Evolutionary conservation across 192 early-diverging fungal genomes (phyloP).

Genomic region (Coemansia reversa): DNA sequence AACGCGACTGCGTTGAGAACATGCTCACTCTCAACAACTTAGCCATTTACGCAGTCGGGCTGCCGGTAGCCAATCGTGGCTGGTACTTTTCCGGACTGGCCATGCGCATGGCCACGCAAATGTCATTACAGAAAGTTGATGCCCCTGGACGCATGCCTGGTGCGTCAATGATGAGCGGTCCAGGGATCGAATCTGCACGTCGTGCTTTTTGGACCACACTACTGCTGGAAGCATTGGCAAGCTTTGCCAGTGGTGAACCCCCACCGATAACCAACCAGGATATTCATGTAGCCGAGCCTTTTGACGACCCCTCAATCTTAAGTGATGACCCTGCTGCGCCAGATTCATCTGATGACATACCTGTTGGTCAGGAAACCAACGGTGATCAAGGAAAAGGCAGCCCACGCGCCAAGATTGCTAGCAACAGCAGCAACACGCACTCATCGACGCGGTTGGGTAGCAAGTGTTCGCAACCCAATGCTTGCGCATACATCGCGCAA

Average conservation of each 20-base stretch:
- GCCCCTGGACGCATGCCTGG: constrained; percentile 51
- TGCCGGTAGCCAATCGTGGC: constrained; percentile 52
- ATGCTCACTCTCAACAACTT: constrained; percentile 56
- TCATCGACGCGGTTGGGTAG: not conserved
- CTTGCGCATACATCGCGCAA: constrained; percentile 36
- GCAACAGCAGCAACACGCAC: not conserved
- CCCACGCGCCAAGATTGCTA: not conserved
- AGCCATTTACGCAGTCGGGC: constrained; percentile 48
- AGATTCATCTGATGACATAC: not conserved
- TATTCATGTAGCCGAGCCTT: constrained; percentile 53
- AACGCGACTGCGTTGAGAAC: constrained; percentile 50
- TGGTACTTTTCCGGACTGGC: constrained; percentile 55
- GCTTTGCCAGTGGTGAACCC: constrained; percentile 55
- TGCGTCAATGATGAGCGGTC: constrained; percentile 52
- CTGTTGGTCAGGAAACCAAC: not conserved
- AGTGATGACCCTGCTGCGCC: constrained; percentile 7
- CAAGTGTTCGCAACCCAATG: constrained; percentile 15
- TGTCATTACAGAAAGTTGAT: constrained; percentile 54
- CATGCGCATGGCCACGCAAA: constrained; percentile 55
- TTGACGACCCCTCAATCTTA: constrained; percentile 32
- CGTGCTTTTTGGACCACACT: constrained; percentile 55
- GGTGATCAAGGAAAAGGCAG: not conserved
- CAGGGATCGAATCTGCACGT: constrained; percentile 49
- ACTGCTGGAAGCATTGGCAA: constrained; percentile 51
- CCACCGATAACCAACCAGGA: constrained; percentile 52